A percentile compares a stretch with the other conserved stretches of the same genome.
phyloP scores from a whole-genome alignment of 176 grass and related monocot genomes.

The Triticum timopheevii region DNA sequence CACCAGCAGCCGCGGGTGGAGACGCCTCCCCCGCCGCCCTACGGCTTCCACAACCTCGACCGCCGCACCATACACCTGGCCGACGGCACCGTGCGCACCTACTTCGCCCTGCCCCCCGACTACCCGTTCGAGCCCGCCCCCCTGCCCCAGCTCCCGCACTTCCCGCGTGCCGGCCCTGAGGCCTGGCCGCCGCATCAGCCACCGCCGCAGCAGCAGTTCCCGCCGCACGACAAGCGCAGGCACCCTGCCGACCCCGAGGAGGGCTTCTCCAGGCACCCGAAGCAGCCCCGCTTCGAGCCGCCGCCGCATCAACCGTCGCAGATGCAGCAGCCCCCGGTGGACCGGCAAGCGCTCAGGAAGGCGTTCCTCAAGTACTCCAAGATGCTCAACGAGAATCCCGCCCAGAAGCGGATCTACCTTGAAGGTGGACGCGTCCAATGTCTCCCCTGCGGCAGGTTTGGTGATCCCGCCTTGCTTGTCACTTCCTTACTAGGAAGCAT shows the following conservation, averaged over 20 bases:
- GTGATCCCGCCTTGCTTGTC: slow-evolving; percentile 36
- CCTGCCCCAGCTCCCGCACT: slow-evolving; percentile 22
- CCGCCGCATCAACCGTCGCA: slow-evolving; percentile 20
- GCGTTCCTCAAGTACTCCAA: slow-evolving; percentile 85
- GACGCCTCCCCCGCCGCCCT: slow-evolving; percentile 43
- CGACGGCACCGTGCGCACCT: slow-evolving; percentile 61
- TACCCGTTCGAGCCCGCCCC: slow-evolving; percentile 44
- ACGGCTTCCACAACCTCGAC: slow-evolving; percentile 71
- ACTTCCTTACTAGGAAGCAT: slow-evolving; percentile 41
- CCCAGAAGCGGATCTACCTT: slow-evolving; percentile 66
- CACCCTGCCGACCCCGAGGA: slow-evolving; percentile 46
- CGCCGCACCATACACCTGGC: slow-evolving; percentile 56
- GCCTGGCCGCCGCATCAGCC: slow-evolving; percentile 42
- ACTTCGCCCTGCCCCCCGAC: slow-evolving; percentile 66
- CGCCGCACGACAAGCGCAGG: slow-evolving; percentile 51
- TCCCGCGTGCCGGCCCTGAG: slow-evolving; percentile 29
- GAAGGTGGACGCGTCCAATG: slow-evolving; percentile 67
- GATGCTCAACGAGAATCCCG: slow-evolving; percentile 62
- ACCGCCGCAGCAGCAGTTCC: slow-evolving; percentile 30
- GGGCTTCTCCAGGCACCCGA: slow-evolving; percentile 53
- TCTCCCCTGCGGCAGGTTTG: slow-evolving; percentile 89
- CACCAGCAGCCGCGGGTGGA: slow-evolving; percentile 23
- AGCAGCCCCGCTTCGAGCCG: slow-evolving; percentile 57
- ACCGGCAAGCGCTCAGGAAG: slow-evolving; percentile 50
- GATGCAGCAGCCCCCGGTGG: slow-evolving; percentile 14